phyloP scores from a whole-genome alignment of 805 yeast species.

The Wickerhamiella kurtzmanii region DNA sequence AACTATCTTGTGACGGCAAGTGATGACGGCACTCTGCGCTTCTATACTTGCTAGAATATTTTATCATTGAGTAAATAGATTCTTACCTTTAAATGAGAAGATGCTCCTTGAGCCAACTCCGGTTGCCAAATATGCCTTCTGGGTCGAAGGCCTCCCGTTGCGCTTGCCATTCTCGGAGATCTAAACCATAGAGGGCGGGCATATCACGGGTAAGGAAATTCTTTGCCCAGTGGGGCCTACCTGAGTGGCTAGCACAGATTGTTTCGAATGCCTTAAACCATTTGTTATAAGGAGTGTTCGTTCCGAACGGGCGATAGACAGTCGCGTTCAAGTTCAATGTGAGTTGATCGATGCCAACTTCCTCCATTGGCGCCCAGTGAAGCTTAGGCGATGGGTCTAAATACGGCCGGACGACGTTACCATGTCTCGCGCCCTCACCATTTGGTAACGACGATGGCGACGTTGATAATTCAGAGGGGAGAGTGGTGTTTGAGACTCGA shows the following conservation, averaged over 20 bases:
- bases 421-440: constrained; percentile 29
- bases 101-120: constrained; percentile 72
- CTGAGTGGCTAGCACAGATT: constrained; percentile 62
- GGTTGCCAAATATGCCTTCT: constrained; percentile 62
- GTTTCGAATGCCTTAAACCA: constrained; percentile 83
- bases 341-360: constrained; percentile 57
- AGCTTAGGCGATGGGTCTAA: constrained; percentile 68
- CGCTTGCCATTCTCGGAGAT: constrained; percentile 44
- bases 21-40: constrained; percentile 58
- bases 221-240: constrained; percentile 98
- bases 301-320: constrained; percentile 85
- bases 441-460: not conserved
- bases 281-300: constrained; percentile 49
- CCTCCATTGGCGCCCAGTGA: constrained; percentile 36
- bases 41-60: constrained; percentile 20
- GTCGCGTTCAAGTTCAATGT: constrained; percentile 86
- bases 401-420: constrained; percentile 69
- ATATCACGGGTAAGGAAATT: constrained; percentile 59
- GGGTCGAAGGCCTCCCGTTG: constrained; percentile 67
- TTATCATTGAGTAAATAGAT: not conserved
- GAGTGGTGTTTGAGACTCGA: constrained; percentile 69
- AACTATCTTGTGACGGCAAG: constrained; percentile 52
- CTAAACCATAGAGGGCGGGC: constrained; percentile 35
- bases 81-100: constrained; percentile 32
- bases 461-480: constrained; percentile 15